phyloP scores from a whole-genome alignment of 2,329 filamentous ascomycete species.

The Xylariaceae sp. region DNA sequence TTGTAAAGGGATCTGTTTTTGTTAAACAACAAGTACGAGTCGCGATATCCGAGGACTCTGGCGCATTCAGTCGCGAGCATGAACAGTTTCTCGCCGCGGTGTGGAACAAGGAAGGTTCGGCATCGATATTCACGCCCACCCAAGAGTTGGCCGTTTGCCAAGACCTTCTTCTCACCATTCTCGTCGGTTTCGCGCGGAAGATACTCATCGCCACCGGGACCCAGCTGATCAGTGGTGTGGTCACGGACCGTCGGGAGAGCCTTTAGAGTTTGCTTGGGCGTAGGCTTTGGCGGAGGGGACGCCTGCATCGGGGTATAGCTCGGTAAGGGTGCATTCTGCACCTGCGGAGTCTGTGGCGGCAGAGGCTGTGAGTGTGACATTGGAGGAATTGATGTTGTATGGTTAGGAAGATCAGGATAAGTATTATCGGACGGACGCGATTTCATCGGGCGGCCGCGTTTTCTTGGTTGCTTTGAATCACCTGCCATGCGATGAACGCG shows the following conservation, averaged over 20 bases:
- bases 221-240: constrained; percentile 93
- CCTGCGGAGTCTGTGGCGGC: constrained; percentile 53
- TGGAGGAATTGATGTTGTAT: constrained; percentile 43
- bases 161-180: constrained; percentile 89
- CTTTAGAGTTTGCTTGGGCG: constrained; percentile 82
- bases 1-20: constrained; percentile 96
- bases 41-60: constrained; percentile 84
- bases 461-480: constrained; percentile 47
- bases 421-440: constrained; percentile 45
- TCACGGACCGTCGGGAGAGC: constrained; percentile 92
- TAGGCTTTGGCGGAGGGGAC: constrained; percentile 68
- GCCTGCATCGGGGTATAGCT: constrained; percentile 43
- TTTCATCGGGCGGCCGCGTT: constrained; percentile 61
- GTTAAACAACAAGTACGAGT: constrained; percentile 98
- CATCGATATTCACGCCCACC: constrained; percentile 86
- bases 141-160: constrained; percentile 71
- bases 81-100: constrained; percentile 88
- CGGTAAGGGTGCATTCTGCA: constrained; percentile 43
- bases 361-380: constrained; percentile 32
- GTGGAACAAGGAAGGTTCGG: constrained; percentile 86
- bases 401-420: constrained; percentile 53
- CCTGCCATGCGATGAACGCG: constrained; percentile 33
- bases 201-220: constrained; percentile 86
- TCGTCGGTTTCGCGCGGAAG: constrained; percentile 90
- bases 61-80: constrained; percentile 99